Base-by-base conservation (phyloP, 805 yeast genomes). In the Cyberlindnera mycetangii region DNA sequence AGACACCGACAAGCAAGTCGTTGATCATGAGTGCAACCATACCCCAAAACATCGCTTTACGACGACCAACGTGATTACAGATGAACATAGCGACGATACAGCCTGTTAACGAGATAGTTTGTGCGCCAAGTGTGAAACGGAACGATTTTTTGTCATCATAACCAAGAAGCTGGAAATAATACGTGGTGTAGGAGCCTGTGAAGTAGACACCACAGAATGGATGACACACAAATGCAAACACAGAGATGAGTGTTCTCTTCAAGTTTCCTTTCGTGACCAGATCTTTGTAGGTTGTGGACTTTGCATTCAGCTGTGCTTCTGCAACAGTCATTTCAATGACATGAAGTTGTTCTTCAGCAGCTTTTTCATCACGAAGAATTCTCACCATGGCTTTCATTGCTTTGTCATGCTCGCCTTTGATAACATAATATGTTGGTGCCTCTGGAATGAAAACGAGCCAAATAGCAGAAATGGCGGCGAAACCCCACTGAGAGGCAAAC, bases 191-290 rank as follows among this genome's bases (percentile, higher is more conserved):
- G 36, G 70, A 69, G 61, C 66, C 63, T 17, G 53, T 47, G 53
- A 69, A 72, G 9, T 71, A 57, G 7, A 77, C 67, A 48, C 79
- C 79, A 37, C 71, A 67, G 53, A 69, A 54, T 73, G 78, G 55
- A 65, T 25, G 28, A 6, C 7, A 7, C 5, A 25, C 7, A n/a
- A 25, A 25, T 6, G 28, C 28, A 25, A 25, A 25, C n/a, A 10
- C 7, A n/a, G 28, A 6, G 14, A 25, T 25, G 12, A 25, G 12
- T 5, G 28, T 30, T 30, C 33, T 30, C 52, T 70, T 64, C 21
- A 67, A 52, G 53, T 75, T 69, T 14, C 58, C 49, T 5, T 70
- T 70, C 49, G 58, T 65, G 64, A 74, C 71, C 43, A 76, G 69
- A 46, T 73, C 74, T 12, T 60, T 19, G 52, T 55, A 70, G n/a